Conservation (phyloP, 2,329 filamentous ascomycete genomes). For the Paecilomyces sp. region DNA sequence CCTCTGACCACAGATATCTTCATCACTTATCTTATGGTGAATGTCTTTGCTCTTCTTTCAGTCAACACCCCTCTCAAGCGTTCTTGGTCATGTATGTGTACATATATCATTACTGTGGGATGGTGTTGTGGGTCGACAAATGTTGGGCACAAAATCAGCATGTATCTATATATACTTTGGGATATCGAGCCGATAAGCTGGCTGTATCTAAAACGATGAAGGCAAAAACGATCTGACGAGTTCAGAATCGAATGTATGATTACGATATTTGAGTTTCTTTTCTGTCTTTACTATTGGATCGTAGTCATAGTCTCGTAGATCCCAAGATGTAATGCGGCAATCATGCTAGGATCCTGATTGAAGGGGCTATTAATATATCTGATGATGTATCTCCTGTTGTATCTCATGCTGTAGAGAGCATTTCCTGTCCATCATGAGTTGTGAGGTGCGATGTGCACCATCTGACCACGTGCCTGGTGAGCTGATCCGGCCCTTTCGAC, state of each 20-base stretch:
- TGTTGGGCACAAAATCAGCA: neutral
- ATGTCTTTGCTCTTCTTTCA: neutral
- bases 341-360: neutral
- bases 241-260: neutral
- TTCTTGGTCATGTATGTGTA: conserved; percentile 1
- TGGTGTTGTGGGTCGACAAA: neutral
- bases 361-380: neutral
- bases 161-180: neutral
- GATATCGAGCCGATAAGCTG: neutral
- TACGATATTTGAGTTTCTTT: neutral
- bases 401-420: neutral
- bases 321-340: no score
- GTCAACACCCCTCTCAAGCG: neutral
- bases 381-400: neutral
- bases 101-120: neutral
- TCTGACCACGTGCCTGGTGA: neutral
- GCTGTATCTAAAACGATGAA: neutral
- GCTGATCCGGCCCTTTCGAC: neutral
- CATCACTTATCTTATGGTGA: neutral
- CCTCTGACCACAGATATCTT: neutral
- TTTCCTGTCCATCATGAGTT: neutral
- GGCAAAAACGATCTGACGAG: neutral
- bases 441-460: neutral
- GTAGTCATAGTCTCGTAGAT: neutral
- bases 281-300: neutral